phyloP scores from a whole-genome alignment of 1,284 basidiomycete species.

The Malassezia dermatis region DNA sequence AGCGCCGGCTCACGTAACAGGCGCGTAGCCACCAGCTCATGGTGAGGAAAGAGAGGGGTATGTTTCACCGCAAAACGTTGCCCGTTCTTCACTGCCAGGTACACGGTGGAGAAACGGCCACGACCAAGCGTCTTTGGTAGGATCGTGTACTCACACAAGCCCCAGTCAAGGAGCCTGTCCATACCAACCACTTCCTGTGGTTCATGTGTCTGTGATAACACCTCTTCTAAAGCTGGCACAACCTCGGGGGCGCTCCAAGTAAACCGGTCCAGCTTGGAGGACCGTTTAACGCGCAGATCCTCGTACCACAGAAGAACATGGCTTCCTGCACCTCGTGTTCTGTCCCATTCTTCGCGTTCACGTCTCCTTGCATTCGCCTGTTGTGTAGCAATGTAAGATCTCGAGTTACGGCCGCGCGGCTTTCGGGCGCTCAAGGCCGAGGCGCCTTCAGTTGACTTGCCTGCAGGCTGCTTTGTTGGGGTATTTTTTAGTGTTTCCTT shows the following conservation, averaged over 20 bases:
- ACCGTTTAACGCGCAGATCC: background rate
- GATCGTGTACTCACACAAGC: slow-evolving; percentile 46
- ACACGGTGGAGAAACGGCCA: slow-evolving; percentile 47
- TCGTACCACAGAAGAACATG: slow-evolving; percentile 30
- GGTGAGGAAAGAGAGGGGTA: slow-evolving; percentile 55
- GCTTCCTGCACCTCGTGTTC: slow-evolving; percentile 39
- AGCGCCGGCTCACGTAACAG: slow-evolving; percentile 54
- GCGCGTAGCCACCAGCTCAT: slow-evolving; percentile 54
- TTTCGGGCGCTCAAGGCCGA: background rate
- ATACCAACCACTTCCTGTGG: slow-evolving; percentile 29
- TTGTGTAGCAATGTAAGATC: slow-evolving; percentile 3
- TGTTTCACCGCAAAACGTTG: slow-evolving; percentile 53
- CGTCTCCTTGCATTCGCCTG: slow-evolving; percentile 8
- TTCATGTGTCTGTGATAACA: slow-evolving; percentile 11
- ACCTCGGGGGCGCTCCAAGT: slow-evolving; percentile 8
- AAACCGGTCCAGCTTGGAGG: background rate
- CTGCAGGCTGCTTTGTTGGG: background rate
- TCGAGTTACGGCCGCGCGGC: background rate
- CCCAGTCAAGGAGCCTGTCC: slow-evolving; percentile 40
- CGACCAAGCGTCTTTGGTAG: slow-evolving; percentile 44
- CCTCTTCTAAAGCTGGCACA: slow-evolving; percentile 1
- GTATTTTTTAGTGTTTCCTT: background rate
- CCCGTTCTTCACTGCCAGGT: slow-evolving; percentile 41
- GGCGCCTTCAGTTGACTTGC: background rate
- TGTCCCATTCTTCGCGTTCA: slow-evolving; percentile 33